Evolutionary conservation across 352 stramenopile genomes (phyloP).

Genomic region (Phytophthora pinifolia): DNA sequence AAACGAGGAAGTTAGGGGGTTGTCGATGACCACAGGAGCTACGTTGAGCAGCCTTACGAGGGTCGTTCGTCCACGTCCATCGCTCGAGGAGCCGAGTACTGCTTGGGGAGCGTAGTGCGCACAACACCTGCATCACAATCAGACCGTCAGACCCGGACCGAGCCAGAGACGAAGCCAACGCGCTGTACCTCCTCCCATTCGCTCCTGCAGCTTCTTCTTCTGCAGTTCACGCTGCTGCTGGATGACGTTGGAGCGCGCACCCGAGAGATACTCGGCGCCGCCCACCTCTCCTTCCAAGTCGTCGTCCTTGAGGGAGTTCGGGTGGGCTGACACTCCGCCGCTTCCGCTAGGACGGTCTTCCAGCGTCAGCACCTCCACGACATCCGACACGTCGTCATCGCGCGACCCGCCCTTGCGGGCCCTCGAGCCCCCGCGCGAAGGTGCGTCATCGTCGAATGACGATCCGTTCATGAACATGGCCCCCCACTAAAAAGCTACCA

Average conservation of each 20-base stretch:
- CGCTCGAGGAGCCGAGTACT: conserved; percentile 74
- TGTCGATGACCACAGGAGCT: neutral
- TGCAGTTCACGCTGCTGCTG: conserved; percentile 85
- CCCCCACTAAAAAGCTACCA: neutral
- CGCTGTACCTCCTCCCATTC: conserved; percentile 67
- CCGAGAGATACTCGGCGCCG: conserved; percentile 54
- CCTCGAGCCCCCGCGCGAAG: conserved; percentile 16
- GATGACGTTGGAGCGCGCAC: conserved; percentile 74
- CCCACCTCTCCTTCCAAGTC: conserved; percentile 62
- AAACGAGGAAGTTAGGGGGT: neutral
- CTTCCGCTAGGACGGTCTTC: conserved; percentile 46
- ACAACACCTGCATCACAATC: conserved; percentile 52
- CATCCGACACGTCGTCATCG: conserved; percentile 54
- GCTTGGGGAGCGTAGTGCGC: conserved; percentile 66
- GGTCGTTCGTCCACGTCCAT: conserved; percentile 80
- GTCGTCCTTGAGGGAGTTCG: conserved; percentile 78
- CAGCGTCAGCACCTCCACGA: conserved; percentile 61
- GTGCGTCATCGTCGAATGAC: conserved; percentile 69
- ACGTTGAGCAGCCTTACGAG: conserved; percentile 44
- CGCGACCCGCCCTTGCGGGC: conserved; percentile 22
- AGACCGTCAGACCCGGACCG: neutral
- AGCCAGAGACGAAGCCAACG: neutral
- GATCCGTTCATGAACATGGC: conserved; percentile 87
- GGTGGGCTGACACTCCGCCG: conserved; percentile 42
- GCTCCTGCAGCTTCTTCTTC: conserved; percentile 87